Evolutionary conservation across 2,329 filamentous ascomycete genomes (phyloP).

Genomic region (Trichoderma sp.): DNA sequence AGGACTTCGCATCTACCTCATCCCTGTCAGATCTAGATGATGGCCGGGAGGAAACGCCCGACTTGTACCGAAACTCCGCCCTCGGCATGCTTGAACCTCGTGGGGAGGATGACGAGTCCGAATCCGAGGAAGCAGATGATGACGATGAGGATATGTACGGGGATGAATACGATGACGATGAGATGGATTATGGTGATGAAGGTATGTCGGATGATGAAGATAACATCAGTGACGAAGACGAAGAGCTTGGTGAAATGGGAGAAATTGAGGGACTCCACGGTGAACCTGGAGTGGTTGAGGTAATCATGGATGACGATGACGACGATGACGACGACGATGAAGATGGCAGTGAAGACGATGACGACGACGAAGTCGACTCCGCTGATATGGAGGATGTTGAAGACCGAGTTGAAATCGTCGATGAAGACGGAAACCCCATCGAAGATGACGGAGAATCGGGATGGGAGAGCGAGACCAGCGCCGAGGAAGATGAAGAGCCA

Average conservation of each 20-base stretch:
- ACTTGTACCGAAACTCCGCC: constrained; percentile 94
- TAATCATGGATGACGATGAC: constrained; percentile 73
- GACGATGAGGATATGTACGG: constrained; percentile 92
- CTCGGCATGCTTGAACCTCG: constrained; percentile 89
- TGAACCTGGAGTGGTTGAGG: constrained; percentile 61
- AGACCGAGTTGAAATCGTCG: constrained; percentile 55
- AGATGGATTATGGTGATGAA: constrained; percentile 86
- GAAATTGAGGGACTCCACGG: constrained; percentile 73
- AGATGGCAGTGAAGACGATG: constrained; percentile 53
- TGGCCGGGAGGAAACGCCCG: constrained; percentile 89
- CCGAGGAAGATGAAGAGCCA: constrained; percentile 53
- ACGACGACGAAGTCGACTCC: constrained; percentile 46
- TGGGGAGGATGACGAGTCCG: constrained; percentile 76
- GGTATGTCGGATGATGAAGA: constrained; percentile 80
- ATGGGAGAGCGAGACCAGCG: constrained; percentile 59
- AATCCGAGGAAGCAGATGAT: constrained; percentile 66
- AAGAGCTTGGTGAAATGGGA: constrained; percentile 78
- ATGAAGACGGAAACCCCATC: constrained; percentile 58
- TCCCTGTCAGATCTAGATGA: constrained; percentile 86
- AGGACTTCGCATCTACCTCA: constrained; percentile 82
- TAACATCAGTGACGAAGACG: constrained; percentile 85
- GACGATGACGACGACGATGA: constrained; percentile 64
- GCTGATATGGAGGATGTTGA: constrained; percentile 52
- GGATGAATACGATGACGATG: constrained; percentile 84
- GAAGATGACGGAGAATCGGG: constrained; percentile 59